A percentile compares a stretch with the other conserved stretches of the same genome.
These are phyloP conservation scores for Alternaria brassicae DNA, from an alignment of 2,329 filamentous ascomycete species.

Conservation along the genomic window DNA sequence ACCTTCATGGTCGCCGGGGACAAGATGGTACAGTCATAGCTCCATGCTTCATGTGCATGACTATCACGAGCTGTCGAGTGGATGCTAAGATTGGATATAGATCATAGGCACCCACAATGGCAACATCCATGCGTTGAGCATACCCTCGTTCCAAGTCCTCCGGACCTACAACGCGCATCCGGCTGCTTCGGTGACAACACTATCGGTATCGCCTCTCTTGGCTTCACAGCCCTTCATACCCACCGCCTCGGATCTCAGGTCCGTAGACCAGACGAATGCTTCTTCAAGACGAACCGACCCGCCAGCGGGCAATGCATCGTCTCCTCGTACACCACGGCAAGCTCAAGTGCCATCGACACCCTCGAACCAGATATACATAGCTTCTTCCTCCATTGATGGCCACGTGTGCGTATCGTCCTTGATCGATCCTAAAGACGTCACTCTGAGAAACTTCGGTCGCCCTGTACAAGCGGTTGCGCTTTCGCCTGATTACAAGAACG, in stretches of 20 bases:
- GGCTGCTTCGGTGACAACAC: conserved; percentile 84
- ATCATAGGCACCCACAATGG: conserved; percentile 95
- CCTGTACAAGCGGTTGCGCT: conserved; percentile 90
- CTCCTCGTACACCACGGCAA: conserved; percentile 63
- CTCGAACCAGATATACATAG: conserved; percentile 91
- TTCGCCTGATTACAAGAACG: conserved; percentile 93
- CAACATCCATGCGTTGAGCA: conserved; percentile 87
- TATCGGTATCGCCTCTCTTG: conserved; percentile 87
- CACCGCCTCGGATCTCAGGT: conserved; percentile 26
- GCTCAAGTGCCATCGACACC: conserved; percentile 72
- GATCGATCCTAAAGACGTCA: conserved; percentile 86
- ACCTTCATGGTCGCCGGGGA: conserved; percentile 89
- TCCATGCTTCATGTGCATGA: conserved; percentile 13
- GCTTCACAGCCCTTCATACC: conserved; percentile 59
- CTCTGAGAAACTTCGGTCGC: conserved; percentile 89
- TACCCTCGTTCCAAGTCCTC: conserved; percentile 81
- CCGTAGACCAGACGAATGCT: conserved; percentile 46
- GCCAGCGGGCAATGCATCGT: conserved; percentile 49
- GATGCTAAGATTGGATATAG: conserved; percentile 57
- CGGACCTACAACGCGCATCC: conserved; percentile 87
- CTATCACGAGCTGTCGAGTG: conserved; percentile 69
- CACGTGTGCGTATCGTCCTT: conserved; percentile 92
- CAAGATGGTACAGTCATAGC: conserved; percentile 77
- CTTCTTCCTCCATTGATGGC: conserved; percentile 92
- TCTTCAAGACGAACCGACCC: conserved; percentile 49